These are phyloP conservation scores for Cercospora canescens DNA, from an alignment of 2,329 filamentous ascomycete genomes.

Conservation along the genomic window DNA sequence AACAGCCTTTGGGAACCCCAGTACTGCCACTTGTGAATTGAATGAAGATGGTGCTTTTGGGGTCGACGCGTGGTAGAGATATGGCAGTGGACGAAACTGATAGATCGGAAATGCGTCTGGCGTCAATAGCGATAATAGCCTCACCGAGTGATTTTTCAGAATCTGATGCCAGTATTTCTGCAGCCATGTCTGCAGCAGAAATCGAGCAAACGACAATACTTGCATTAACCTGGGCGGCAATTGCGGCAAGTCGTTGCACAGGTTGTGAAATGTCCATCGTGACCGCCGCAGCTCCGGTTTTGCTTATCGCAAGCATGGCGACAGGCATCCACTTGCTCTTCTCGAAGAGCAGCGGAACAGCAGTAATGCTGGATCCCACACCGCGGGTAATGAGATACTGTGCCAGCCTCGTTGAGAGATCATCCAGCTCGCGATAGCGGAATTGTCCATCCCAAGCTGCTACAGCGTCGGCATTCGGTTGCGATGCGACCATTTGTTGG, in stretches of 20 bases:
- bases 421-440: constrained; percentile 29
- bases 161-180: not conserved
- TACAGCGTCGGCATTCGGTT: constrained; percentile 28
- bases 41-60: constrained; percentile 7
- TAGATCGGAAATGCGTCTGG: not conserved
- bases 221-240: constrained; percentile 29
- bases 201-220: constrained; percentile 12
- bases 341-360: constrained; percentile 29
- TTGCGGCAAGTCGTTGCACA: constrained; percentile 28
- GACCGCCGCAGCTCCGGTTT: constrained; percentile 33
- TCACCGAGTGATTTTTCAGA: not conserved
- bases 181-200: not conserved
- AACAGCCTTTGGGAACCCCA: constrained; percentile 7
- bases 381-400: not conserved
- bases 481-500: constrained; percentile 15
- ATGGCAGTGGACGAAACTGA: not conserved
- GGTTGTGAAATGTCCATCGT: constrained; percentile 31
- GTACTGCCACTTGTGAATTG: constrained; percentile 11
- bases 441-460: constrained; percentile 31
- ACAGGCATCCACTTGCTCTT: constrained; percentile 31
- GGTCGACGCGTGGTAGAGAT: constrained; percentile 4
- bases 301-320: constrained; percentile 32
- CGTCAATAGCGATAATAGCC: not conserved
- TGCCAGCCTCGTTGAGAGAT: not conserved
- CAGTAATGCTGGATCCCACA: not conserved